A percentile compares a stretch with the other conserved stretches of the same genome.
Evolutionary conservation across 441 rosid species (phyloP).

Genomic region (Viola pubescens): DNA sequence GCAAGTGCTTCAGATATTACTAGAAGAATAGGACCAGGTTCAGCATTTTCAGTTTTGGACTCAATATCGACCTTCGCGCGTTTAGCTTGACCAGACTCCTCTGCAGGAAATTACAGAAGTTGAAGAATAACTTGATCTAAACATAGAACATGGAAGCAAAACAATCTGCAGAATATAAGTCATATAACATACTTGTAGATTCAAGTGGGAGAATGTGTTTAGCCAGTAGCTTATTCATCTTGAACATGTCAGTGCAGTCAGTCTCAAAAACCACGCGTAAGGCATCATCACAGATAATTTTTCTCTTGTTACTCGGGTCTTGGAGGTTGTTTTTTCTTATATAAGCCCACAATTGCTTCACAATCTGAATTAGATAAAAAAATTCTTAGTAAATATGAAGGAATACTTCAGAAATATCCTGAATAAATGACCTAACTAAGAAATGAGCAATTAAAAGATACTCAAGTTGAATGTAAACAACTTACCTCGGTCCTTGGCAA

Average conservation of each 20-base stretch:
- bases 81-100: conserved; percentile 62
- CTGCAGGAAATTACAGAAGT: conserved; percentile 29
- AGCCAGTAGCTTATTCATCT: conserved; percentile 87
- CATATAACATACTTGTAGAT: conserved; percentile 48
- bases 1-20: conserved; percentile 27
- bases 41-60: conserved; percentile 33
- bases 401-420: background rate
- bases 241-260: conserved; percentile 98
- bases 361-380: conserved; percentile 49
- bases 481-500: conserved; percentile 87
- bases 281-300: conserved; percentile 91
- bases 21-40: conserved; percentile 15
- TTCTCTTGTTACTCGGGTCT: conserved; percentile 96
- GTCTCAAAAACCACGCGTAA: conserved; percentile 82
- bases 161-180: background rate
- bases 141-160: background rate
- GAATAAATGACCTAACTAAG: background rate
- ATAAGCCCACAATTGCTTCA: conserved; percentile 94
- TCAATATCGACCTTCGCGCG: conserved; percentile 52
- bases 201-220: conserved; percentile 86
- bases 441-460: no score
- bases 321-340: conserved; percentile 95
- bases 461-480: background rate
- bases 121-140: background rate
- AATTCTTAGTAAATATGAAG: conserved; percentile 3